phyloP scores from a whole-genome alignment of 140 eudicot genomes.

The Oenanthe javanica region DNA sequence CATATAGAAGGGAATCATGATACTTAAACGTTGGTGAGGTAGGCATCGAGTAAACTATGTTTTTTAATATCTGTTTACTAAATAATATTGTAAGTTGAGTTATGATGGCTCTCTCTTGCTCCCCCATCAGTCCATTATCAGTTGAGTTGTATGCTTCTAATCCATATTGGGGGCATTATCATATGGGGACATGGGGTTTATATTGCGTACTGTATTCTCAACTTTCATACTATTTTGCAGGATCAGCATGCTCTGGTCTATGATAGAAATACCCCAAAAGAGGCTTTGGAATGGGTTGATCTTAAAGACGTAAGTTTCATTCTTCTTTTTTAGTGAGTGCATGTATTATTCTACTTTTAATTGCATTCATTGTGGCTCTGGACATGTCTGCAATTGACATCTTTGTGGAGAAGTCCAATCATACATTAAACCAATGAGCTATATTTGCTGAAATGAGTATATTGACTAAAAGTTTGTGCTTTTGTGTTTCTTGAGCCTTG shows the following conservation, averaged over 20 bases:
- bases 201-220: neutral
- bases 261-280: conserved; percentile 47
- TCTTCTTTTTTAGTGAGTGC: neutral
- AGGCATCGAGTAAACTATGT: neutral
- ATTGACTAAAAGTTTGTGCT: neutral
- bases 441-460: neutral
- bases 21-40: neutral
- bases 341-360: neutral
- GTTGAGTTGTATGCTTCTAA: neutral
- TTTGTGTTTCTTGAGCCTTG: neutral
- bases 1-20: neutral
- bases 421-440: neutral
- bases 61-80: neutral
- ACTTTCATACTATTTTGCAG: conserved; percentile 24
- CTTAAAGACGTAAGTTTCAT: conserved; percentile 53
- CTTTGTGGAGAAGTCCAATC: neutral
- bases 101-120: neutral
- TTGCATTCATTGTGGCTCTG: neutral
- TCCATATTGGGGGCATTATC: neutral
- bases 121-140: neutral
- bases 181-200: neutral
- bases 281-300: conserved; percentile 81
- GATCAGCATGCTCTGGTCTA: conserved; percentile 72
- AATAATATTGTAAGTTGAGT: neutral
- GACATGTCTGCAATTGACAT: neutral